Conservation (phyloP, 129 eudicot genomes). For the Helichrysum umbraculigerum region DNA sequence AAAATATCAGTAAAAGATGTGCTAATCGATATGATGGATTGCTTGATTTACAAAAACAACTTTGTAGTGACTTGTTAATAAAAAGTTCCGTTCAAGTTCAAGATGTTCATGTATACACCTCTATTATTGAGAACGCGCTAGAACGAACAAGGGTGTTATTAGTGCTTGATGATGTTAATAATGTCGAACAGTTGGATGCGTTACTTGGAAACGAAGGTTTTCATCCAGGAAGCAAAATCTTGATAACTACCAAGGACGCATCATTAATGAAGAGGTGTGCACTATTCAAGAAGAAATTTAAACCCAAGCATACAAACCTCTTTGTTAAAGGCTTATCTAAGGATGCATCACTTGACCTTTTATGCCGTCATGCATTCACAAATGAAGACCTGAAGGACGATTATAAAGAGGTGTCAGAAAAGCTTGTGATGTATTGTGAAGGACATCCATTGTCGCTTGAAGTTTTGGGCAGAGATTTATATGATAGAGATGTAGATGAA, state of each 20-base stretch:
- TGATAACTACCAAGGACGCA: background rate
- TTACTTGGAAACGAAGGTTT: background rate
- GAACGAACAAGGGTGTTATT: background rate
- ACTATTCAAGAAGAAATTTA: background rate
- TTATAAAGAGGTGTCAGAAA: background rate
- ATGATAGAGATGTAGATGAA: background rate
- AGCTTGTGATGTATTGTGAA: background rate
- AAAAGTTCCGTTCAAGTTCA: too few species aligned
- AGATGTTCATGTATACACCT: background rate
- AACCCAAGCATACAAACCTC: background rate
- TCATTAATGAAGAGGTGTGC: background rate
- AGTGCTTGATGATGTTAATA: constrained; percentile 14
- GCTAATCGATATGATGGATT: too few species aligned
- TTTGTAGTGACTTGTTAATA: too few species aligned
- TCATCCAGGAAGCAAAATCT: background rate
- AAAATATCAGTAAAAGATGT: too few species aligned
- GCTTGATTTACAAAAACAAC: too few species aligned
- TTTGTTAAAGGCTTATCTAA: background rate
- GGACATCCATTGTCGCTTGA: constrained; percentile 2
- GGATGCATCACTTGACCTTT: background rate
- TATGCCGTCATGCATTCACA: background rate
- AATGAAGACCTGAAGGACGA: background rate
- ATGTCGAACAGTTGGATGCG: background rate
- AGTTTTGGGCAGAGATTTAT: background rate
- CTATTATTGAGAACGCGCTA: background rate